Conservation (phyloP, 2,329 filamentous ascomycete species). For the Metarhizium rileyi region DNA sequence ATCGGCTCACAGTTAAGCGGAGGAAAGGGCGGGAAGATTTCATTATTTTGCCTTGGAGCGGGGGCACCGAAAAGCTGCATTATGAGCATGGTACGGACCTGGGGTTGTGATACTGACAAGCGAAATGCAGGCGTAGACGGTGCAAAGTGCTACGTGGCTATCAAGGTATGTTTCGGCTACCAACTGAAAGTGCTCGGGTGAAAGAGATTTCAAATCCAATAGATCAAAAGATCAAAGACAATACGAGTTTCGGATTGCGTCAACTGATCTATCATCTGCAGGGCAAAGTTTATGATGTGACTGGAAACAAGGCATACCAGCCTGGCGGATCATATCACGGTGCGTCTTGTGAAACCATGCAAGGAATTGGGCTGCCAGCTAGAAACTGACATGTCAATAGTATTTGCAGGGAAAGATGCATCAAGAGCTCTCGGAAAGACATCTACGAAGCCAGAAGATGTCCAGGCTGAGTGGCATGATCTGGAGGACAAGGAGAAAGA, state of each 20-base stretch:
- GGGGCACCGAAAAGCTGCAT: neutral
- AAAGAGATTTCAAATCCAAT: too few relatives aligned
- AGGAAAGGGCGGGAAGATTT: neutral
- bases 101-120: neutral
- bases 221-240: neutral
- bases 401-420: constrained; percentile 91
- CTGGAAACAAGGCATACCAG: constrained; percentile 76
- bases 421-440: constrained; percentile 85
- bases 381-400: constrained; percentile 34
- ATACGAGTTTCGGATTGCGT: neutral
- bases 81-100: neutral
- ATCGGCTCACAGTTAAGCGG: neutral
- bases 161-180: constrained; percentile 43
- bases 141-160: constrained; percentile 57
- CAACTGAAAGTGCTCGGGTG: too few relatives aligned
- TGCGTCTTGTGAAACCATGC: constrained; percentile 32
- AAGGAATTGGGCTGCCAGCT: neutral
- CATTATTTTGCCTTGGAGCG: neutral
- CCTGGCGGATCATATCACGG: constrained; percentile 77
- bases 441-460: constrained; percentile 78
- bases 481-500: constrained; percentile 77
- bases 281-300: constrained; percentile 93
- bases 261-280: constrained; percentile 24
- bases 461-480: constrained; percentile 71
- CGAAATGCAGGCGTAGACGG: constrained; percentile 49